A percentile compares a stretch with the other conserved stretches of the same genome.
phyloP scores from a whole-genome alignment of 768 basidiomycete genomes.

The Pulveroboletus sp. region DNA sequence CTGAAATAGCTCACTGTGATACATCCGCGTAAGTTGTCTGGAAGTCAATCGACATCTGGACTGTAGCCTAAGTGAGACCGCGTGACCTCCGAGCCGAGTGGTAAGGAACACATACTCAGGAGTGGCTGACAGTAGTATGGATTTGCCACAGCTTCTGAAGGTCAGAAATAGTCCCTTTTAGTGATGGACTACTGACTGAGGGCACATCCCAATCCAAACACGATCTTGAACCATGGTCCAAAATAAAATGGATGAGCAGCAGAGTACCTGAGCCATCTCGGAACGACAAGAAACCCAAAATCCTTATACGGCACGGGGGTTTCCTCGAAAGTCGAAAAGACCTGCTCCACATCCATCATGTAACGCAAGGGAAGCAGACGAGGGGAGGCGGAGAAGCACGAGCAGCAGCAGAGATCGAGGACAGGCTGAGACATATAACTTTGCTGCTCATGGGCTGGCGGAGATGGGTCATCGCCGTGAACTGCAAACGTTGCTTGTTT shows the following conservation, averaged over 20 bases:
- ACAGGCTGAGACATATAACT: constrained; percentile 11
- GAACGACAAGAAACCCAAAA: constrained; percentile 9
- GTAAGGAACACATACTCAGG: constrained; percentile 44
- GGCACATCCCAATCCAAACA: constrained; percentile 16
- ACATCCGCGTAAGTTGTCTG: constrained; percentile 27
- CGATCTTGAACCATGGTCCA: constrained; percentile 11
- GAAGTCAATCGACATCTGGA: constrained; percentile 36
- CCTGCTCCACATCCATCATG: constrained; percentile 16
- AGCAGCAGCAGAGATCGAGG: background rate
- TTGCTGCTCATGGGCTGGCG: background rate
- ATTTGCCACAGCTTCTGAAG: constrained; percentile 46
- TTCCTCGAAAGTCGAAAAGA: background rate
- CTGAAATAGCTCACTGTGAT: constrained; percentile 19
- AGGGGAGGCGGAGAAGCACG: background rate
- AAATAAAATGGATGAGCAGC: constrained; percentile 6
- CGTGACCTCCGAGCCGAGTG: too few relatives aligned
- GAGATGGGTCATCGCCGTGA: constrained; percentile 9
- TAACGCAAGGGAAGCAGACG: constrained; percentile 2
- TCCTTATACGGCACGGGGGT: constrained; percentile 5
- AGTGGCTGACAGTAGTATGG: constrained; percentile 80
- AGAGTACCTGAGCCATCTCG: constrained; percentile 11
- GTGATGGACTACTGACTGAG: constrained; percentile 11
- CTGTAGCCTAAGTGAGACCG: constrained; percentile 1
- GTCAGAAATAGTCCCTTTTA: constrained; percentile 1
- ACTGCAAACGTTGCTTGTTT: constrained; percentile 3